phyloP scores from a whole-genome alignment of 345 rosid genomes.

The Rhodamnia argentea region DNA sequence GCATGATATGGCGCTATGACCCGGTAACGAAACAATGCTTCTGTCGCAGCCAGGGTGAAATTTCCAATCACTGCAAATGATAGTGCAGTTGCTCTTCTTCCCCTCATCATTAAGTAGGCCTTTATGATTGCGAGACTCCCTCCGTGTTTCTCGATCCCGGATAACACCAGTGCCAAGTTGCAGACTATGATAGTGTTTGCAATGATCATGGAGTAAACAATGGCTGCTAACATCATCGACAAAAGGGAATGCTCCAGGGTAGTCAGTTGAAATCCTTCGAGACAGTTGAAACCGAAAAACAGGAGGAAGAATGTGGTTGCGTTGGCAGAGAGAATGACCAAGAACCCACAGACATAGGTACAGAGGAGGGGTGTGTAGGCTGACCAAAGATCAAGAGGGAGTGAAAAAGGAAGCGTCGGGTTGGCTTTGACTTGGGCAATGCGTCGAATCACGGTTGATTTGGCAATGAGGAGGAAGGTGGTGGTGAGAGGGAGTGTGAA shows the following conservation, averaged over 20 bases:
- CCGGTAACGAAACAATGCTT: constrained; percentile 67
- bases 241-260: constrained; percentile 23
- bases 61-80: constrained; percentile 54
- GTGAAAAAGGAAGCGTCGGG: constrained; percentile 13
- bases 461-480: constrained; percentile 60
- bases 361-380: constrained; percentile 37
- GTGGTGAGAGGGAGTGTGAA: constrained; percentile 63
- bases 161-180: constrained; percentile 59
- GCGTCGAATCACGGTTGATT: constrained; percentile 39
- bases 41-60: constrained; percentile 48
- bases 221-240: constrained; percentile 44
- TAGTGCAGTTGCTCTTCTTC: constrained; percentile 60
- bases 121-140: constrained; percentile 56
- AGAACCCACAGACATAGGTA: constrained; percentile 38
- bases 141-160: constrained; percentile 34
- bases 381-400: constrained; percentile 9
- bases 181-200: constrained; percentile 54
- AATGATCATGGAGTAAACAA: constrained; percentile 50
- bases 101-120: constrained; percentile 44
- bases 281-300: constrained; percentile 31
- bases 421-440: constrained; percentile 5
- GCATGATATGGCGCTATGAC: constrained; percentile 22
- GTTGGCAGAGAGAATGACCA: constrained; percentile 58
- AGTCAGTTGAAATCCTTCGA: constrained; percentile 31
- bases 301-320: constrained; percentile 60